Conservation (phyloP, 2,329 filamentous ascomycete genomes). For the Blumeria hordei region DNA sequence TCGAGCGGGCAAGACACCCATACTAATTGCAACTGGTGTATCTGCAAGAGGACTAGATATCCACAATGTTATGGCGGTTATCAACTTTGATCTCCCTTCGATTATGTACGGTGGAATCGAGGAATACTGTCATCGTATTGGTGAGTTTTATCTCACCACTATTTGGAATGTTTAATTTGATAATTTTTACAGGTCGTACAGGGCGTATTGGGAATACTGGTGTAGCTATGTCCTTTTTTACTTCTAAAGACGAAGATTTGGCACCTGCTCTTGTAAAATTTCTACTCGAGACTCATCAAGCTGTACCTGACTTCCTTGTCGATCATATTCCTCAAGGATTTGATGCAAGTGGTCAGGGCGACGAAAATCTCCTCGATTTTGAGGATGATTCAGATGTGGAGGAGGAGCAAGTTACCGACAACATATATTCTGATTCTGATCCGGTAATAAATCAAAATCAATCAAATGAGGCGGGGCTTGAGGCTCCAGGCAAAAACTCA, state of each 20-base stretch:
- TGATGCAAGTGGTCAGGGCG: constrained; percentile 8
- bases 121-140: constrained; percentile 88
- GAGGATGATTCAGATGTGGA: constrained; percentile 8
- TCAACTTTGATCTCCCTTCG: constrained; percentile 77
- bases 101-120: constrained; percentile 61
- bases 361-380: constrained; percentile 9
- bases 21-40: constrained; percentile 70
- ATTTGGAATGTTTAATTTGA: not conserved
- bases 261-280: constrained; percentile 55
- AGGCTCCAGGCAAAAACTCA: no score
- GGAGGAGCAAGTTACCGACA: not conserved
- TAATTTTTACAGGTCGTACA: constrained; percentile 43
- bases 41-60: constrained; percentile 77
- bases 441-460: no score
- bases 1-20: constrained; percentile 46
- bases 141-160: constrained; percentile 22
- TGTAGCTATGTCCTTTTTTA: constrained; percentile 73
- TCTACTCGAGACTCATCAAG: constrained; percentile 55
- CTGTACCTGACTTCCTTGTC: constrained; percentile 61
- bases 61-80: constrained; percentile 64
- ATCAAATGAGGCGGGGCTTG: no score
- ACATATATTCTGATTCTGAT: no score
- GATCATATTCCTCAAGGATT: constrained; percentile 32
- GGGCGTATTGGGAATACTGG: constrained; percentile 79
- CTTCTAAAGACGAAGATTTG: constrained; percentile 48